Percentiles rank a stretch among this genome's conserved stretches.
phyloP scores from a whole-genome alignment of 768 basidiomycete genomes.

The Collybia sordida region DNA sequence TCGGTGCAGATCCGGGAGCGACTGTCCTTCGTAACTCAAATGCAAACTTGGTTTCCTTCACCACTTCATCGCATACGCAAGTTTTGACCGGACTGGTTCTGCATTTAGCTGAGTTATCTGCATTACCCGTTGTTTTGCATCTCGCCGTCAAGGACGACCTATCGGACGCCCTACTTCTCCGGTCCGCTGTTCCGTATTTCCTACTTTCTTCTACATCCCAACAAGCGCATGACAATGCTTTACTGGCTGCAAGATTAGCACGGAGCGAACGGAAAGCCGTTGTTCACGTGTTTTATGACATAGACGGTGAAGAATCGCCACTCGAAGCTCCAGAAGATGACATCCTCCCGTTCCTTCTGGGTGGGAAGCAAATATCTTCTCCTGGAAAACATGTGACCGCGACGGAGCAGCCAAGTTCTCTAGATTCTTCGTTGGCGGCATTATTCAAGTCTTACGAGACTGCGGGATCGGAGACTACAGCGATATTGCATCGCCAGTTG shows the following conservation, averaged over 20 bases:
- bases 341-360: slow-evolving; percentile 59
- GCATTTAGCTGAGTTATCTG: slow-evolving; percentile 66
- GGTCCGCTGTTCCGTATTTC: slow-evolving; percentile 79
- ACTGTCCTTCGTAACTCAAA: slow-evolving; percentile 49
- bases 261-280: slow-evolving; percentile 69
- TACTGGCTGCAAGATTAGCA: slow-evolving; percentile 83
- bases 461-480: slow-evolving; percentile 63
- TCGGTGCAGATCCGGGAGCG: slow-evolving; percentile 64
- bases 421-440: slow-evolving; percentile 8
- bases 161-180: slow-evolving; percentile 73
- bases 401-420: slow-evolving; percentile 5
- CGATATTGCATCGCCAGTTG: slow-evolving; percentile 60
- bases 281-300: slow-evolving; percentile 78
- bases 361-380: slow-evolving; percentile 37
- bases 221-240: slow-evolving; percentile 86
- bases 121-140: slow-evolving; percentile 68
- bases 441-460: slow-evolving; percentile 66
- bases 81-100: slow-evolving; percentile 61
- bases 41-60: slow-evolving; percentile 57
- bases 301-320: slow-evolving; percentile 34
- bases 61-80: slow-evolving; percentile 49
- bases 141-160: slow-evolving; percentile 66
- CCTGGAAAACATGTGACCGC: slow-evolving; percentile 24
- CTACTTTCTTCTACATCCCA: slow-evolving; percentile 75
- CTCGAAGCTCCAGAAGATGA: slow-evolving; percentile 58